Conservation (phyloP, 768 basidiomycete species). For the Hygrophorus pudorinus region DNA sequence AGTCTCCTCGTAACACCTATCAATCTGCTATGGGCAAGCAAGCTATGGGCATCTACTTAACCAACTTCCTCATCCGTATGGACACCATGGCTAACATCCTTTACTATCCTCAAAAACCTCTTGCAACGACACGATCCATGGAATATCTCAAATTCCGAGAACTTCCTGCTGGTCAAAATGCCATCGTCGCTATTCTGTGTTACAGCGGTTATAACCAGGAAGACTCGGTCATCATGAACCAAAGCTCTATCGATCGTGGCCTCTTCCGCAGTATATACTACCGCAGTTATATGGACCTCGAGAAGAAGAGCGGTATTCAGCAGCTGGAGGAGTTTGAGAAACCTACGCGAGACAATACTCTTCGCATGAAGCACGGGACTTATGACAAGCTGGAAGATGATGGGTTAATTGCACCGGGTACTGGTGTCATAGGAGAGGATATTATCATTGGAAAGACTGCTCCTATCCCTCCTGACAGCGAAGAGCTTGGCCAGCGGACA, state of each 20-base stretch:
- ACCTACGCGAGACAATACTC: slow-evolving; percentile 83
- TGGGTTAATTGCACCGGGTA: slow-evolving; percentile 92
- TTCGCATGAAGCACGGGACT: slow-evolving; percentile 96
- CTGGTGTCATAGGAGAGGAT: slow-evolving; percentile 91
- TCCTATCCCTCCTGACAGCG: slow-evolving; percentile 91
- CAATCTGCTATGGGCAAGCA: slow-evolving; percentile 99
- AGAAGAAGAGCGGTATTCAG: slow-evolving; percentile 91
- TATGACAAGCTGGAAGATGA: slow-evolving; percentile 98
- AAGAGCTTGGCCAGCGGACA: slow-evolving; percentile 95
- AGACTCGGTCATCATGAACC: slow-evolving; percentile 99
- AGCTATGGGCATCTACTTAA: slow-evolving; percentile 98
- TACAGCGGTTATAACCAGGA: slow-evolving; percentile 99
- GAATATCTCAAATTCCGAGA: slow-evolving; percentile 98
- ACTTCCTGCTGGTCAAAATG: slow-evolving; percentile 97
- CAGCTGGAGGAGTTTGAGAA: slow-evolving; percentile 96
- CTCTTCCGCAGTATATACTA: slow-evolving; percentile 99
- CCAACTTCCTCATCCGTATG: slow-evolving; percentile 98
- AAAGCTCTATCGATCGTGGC: slow-evolving; percentile 95
- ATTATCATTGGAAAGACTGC: slow-evolving; percentile 99
- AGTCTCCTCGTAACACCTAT: slow-evolving; percentile 99
- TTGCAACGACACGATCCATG: slow-evolving; percentile 98
- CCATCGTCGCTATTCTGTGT: slow-evolving; percentile 95
- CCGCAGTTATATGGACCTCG: slow-evolving; percentile 95
- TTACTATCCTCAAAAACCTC: slow-evolving; percentile 98
- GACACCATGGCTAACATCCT: slow-evolving; percentile 99